A percentile compares a stretch with the other conserved stretches of the same genome.
Evolutionary conservation across 2,329 filamentous ascomycete genomes (phyloP).

Genomic region (Fusarium papillatum): DNA sequence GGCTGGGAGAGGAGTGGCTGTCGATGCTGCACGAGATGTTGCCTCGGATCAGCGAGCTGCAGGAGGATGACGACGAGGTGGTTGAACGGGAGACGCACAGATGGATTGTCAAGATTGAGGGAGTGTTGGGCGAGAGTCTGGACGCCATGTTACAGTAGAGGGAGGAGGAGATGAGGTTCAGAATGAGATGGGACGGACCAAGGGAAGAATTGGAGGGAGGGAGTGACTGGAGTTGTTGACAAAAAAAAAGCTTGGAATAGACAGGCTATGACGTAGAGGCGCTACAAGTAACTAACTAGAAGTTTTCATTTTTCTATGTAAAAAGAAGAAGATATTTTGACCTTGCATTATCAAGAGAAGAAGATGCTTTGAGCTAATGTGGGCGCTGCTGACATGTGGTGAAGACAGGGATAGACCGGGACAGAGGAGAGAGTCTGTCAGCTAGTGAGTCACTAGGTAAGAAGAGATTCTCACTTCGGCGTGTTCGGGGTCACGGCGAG

Average conservation of each 20-base stretch:
- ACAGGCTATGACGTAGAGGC: slow-evolving; percentile 28
- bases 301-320: slow-evolving; percentile 16
- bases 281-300: neutral
- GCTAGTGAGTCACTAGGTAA: slow-evolving; percentile 24
- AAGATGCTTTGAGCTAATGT: neutral
- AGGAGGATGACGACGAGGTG: slow-evolving; percentile 95
- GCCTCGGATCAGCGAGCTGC: slow-evolving; percentile 93
- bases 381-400: slow-evolving; percentile 13
- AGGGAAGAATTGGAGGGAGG: slow-evolving; percentile 5
- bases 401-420: slow-evolving; percentile 14
- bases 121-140: slow-evolving; percentile 88
- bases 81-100: slow-evolving; percentile 91
- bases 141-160: slow-evolving; percentile 89
- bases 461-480: neutral
- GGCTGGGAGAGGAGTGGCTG: slow-evolving; percentile 94
- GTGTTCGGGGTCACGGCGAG: slow-evolving; percentile 5
- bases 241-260: slow-evolving; percentile 21
- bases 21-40: slow-evolving; percentile 94
- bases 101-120: slow-evolving; percentile 94
- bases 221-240: slow-evolving; percentile 20
- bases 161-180: slow-evolving; percentile 43
- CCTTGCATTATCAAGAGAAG: neutral
- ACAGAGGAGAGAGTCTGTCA: neutral
- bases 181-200: slow-evolving; percentile 21
- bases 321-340: slow-evolving; percentile 19